Conservation (phyloP, 306 rosid genomes). For the Dalbergia cochinchinensis region DNA sequence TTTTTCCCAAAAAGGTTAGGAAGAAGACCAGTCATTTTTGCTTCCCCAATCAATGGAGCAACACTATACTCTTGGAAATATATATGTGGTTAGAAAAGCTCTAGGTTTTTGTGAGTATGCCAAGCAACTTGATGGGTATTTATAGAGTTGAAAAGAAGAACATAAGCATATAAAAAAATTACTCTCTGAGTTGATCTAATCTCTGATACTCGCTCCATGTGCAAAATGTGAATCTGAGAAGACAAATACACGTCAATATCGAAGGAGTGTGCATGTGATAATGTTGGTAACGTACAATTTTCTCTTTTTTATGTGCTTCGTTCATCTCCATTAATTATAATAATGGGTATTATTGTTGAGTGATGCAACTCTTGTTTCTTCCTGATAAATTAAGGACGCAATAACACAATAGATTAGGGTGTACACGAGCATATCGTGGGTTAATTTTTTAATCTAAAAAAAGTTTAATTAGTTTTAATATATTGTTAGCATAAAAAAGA, state of each 20-base stretch:
- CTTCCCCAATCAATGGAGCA: background rate
- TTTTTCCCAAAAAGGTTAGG: background rate
- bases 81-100: background rate
- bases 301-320: background rate
- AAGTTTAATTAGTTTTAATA: background rate
- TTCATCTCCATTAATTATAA: constrained; percentile 14
- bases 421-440: background rate
- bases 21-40: background rate
- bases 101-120: constrained; percentile 18
- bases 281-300: background rate
- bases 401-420: background rate
- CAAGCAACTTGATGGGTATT: background rate
- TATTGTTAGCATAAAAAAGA: no score
- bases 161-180: background rate
- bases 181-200: background rate
- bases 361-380: background rate
- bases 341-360: background rate
- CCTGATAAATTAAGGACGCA: background rate
- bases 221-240: background rate
- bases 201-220: background rate
- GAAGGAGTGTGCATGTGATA: background rate
- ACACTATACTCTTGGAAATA: background rate
- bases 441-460: background rate
- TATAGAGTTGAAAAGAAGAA: background rate
- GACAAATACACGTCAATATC: background rate